Conservation (phyloP, 2,329 filamentous ascomycete genomes). For the Didymella glomerata region DNA sequence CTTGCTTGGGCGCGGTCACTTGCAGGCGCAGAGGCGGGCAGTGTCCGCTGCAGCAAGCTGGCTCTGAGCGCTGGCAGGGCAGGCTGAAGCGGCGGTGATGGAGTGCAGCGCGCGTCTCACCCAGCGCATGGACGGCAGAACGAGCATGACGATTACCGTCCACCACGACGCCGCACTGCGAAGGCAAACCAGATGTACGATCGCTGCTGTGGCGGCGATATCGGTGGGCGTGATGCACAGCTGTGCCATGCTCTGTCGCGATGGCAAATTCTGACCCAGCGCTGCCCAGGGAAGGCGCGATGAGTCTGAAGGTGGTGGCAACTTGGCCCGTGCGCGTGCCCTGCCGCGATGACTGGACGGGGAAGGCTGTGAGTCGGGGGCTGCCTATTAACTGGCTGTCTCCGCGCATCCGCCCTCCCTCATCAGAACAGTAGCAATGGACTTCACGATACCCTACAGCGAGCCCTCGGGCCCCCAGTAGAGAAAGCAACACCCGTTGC, state of each 20-base stretch:
- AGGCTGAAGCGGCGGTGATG: constrained; percentile 14
- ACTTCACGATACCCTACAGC: constrained; percentile 43
- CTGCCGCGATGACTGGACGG: constrained; percentile 34
- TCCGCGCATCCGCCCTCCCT: constrained; percentile 37
- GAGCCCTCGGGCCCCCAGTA: constrained; percentile 46
- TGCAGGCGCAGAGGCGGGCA: constrained; percentile 33
- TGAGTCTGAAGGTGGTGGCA: constrained; percentile 39
- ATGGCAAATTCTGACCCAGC: constrained; percentile 21
- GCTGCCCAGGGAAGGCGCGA: constrained; percentile 22
- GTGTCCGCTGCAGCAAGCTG: constrained; percentile 25
- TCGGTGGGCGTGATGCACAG: constrained; percentile 10
- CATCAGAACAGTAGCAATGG: constrained; percentile 46
- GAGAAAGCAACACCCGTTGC: constrained; percentile 29
- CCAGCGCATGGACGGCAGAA: constrained; percentile 6
- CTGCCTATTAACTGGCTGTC: constrained; percentile 42
- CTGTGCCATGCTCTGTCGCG: constrained; percentile 8
- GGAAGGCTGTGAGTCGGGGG: constrained; percentile 28
- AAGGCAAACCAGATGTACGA: background rate
- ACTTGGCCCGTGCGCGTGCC: constrained; percentile 29
- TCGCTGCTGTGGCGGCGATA: constrained; percentile 3
- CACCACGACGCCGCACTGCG: constrained; percentile 4
- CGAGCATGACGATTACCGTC: background rate
- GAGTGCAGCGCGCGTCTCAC: constrained; percentile 28
- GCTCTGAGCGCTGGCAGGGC: background rate
- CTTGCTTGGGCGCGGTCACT: constrained; percentile 25